These are phyloP conservation scores for Thielaviopsis cerberus DNA, from an alignment of 2,329 filamentous ascomycete genomes.

Conservation along the genomic window DNA sequence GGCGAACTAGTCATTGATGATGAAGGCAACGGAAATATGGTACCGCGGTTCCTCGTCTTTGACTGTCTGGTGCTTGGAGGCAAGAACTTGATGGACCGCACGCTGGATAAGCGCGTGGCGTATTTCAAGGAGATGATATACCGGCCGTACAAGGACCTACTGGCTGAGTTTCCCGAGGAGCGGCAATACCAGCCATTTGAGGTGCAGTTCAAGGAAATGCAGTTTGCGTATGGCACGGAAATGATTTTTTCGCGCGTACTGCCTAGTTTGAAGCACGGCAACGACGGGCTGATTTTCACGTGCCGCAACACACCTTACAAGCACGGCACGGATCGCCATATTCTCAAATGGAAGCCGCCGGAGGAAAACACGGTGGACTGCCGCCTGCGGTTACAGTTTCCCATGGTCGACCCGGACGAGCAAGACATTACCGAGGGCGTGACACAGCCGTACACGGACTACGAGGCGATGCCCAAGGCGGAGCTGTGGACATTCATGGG, in stretches of 20 bases:
- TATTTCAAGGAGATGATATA: conserved; percentile 68
- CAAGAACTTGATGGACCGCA: conserved; percentile 55
- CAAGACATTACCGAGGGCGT: conserved; percentile 48
- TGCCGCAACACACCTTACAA: conserved; percentile 73
- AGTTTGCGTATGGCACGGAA: conserved; percentile 72
- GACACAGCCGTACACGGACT: conserved; percentile 50
- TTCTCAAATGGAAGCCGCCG: conserved; percentile 94
- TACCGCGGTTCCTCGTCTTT: conserved; percentile 78
- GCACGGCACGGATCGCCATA: conserved; percentile 79
- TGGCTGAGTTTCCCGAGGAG: conserved; percentile 50
- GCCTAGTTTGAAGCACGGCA: conserved; percentile 71
- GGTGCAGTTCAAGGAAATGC: conserved; percentile 74
- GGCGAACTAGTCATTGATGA: conserved; percentile 82
- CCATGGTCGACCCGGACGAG: conserved; percentile 47
- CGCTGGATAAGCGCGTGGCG: conserved; percentile 73
- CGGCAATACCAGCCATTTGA: conserved; percentile 55
- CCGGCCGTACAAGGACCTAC: conserved; percentile 46
- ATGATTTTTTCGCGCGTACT: conserved; percentile 84
- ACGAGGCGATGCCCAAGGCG: conserved; percentile 57
- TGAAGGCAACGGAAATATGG: conserved; percentile 44
- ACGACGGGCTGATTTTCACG: conserved; percentile 96
- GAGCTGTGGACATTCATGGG: conserved; percentile 52
- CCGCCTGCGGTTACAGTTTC: conserved; percentile 60
- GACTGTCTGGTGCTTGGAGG: conserved; percentile 75
- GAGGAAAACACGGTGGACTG: conserved; percentile 94